Percentiles rank a stretch among this genome's conserved stretches.
Evolutionary conservation across 768 basidiomycete species (phyloP).

Genomic region (Suillus fuscotomentosus): DNA sequence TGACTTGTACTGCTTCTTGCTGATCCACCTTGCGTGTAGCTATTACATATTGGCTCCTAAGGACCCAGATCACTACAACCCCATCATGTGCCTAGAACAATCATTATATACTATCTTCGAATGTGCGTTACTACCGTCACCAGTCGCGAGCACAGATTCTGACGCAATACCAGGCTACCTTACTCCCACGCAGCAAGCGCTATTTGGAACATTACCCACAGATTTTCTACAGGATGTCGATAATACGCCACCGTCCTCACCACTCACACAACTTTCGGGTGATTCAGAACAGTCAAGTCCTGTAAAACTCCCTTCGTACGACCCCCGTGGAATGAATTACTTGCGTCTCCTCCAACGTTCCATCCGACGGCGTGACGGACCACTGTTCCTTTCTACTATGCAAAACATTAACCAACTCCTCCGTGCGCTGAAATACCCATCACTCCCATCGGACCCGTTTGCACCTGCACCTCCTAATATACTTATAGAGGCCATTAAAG

Average conservation of each 20-base stretch:
- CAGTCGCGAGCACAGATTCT: slow-evolving; percentile 2
- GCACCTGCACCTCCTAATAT: slow-evolving; percentile 43
- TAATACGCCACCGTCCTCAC: slow-evolving; percentile 30
- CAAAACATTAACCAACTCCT: slow-evolving; percentile 60
- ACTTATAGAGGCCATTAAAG: slow-evolving; percentile 44
- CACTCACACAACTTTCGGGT: slow-evolving; percentile 24
- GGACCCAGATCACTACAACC: slow-evolving; percentile 86
- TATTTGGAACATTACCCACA: slow-evolving; percentile 67
- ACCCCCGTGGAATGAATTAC: slow-evolving; percentile 32
- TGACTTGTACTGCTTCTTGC: background rate
- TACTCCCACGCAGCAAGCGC: slow-evolving; percentile 57
- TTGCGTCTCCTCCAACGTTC: slow-evolving; percentile 70
- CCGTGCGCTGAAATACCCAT: slow-evolving; percentile 64
- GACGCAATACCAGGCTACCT: slow-evolving; percentile 52
- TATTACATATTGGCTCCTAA: slow-evolving; percentile 78
- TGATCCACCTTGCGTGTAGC: slow-evolving; percentile 34
- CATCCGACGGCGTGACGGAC: slow-evolving; percentile 67
- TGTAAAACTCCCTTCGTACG: slow-evolving; percentile 29
- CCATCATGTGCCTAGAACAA: slow-evolving; percentile 75
- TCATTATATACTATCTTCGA: slow-evolving; percentile 72
- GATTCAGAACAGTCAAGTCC: slow-evolving; percentile 31
- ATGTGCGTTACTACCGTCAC: slow-evolving; percentile 37
- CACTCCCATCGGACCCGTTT: slow-evolving; percentile 50
- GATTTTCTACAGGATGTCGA: slow-evolving; percentile 27
- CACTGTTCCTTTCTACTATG: slow-evolving; percentile 65